A percentile compares a stretch with the other conserved stretches of the same genome.
Evolutionary conservation across 2,329 filamentous ascomycete species (phyloP).

Genomic region (Cladophialophora chaetospira): DNA sequence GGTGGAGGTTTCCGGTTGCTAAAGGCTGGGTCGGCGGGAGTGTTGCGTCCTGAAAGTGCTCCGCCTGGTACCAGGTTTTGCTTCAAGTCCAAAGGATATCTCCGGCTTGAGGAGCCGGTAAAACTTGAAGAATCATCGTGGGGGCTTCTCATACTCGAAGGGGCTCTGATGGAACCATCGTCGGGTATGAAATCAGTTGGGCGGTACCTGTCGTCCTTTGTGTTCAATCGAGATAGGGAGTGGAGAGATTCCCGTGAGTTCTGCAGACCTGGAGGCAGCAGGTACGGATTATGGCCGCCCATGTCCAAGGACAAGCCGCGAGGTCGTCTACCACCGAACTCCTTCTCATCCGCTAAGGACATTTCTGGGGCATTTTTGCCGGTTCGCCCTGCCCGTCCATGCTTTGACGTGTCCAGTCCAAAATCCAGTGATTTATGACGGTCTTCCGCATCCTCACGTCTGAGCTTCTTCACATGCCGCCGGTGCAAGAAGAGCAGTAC

Average conservation of each 20-base stretch:
- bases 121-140: conserved; percentile 56
- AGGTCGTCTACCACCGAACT: conserved; percentile 33
- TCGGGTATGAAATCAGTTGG: conserved; percentile 58
- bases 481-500: conserved; percentile 78
- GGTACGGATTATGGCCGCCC: conserved; percentile 79
- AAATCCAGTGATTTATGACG: conserved; percentile 92
- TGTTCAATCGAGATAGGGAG: conserved; percentile 75
- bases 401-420: conserved; percentile 64
- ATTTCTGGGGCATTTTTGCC: conserved; percentile 51
- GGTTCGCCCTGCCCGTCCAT: conserved; percentile 43
- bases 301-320: conserved; percentile 64
- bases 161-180: conserved; percentile 45
- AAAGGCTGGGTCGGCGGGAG: conserved; percentile 3
- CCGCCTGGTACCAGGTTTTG: conserved; percentile 58
- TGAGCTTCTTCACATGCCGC: conserved; percentile 70
- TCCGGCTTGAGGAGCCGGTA: conserved; percentile 49
- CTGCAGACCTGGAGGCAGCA: conserved; percentile 82
- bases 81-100: conserved; percentile 44
- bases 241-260: conserved; percentile 82
- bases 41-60: conserved; percentile 38
- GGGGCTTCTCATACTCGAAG: conserved; percentile 39
- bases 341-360: conserved; percentile 58
- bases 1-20: neutral
- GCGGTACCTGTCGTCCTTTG: conserved; percentile 83
- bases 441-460: conserved; percentile 78